Base-by-base conservation (phyloP, 305 asterid species). In the Solanum hybrid region DNA sequence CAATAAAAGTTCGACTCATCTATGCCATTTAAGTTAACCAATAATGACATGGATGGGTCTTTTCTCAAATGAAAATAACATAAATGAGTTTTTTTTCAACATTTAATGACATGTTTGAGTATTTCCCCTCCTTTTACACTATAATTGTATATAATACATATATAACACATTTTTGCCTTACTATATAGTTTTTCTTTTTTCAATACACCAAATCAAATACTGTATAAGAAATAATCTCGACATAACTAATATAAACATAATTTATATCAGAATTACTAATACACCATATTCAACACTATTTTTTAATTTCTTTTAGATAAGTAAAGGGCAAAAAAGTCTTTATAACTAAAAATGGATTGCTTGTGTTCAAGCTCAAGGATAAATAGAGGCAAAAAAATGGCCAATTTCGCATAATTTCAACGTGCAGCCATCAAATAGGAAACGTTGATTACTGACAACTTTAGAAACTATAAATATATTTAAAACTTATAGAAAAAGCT, bases 391-490 rank as follows among this genome's bases (percentile, higher is more conserved):
- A 26, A 27, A 29, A 75, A 75, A 42, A 0, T 75, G 80, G 80
- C 26, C 14, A 32, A 32, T 3, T 2, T 3, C 26, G 2, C 29
- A 17, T 34, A 20, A 34, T 20, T 77, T 34, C 4, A 34, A 77
- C 82, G 10, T 34, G 46, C 29, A 20, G 46, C 29, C 82, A 22
- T 34, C 51, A 77, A 77, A 22, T 34, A 9, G 17, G 46, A 11
- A 80, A 81, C 26, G 8, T 27, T 81, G 86, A 80, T 56, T 80
- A 7, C 86, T 40, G 66, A 79, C 86, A 13, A 56, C 69, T 56
- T 56, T 56, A 7, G 24, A 7, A 56, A 37, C 4, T 36, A 37
- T 79, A 37, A n/a, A 76, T 27, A 7, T 29, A 5, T 34, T 77
- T 10, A 24, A 12, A 24, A 38, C 86, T 69, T 69, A 0, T 16